phyloP scores from a whole-genome alignment of 2,329 filamentous ascomycete species.

The Bipolaris victoriae region DNA sequence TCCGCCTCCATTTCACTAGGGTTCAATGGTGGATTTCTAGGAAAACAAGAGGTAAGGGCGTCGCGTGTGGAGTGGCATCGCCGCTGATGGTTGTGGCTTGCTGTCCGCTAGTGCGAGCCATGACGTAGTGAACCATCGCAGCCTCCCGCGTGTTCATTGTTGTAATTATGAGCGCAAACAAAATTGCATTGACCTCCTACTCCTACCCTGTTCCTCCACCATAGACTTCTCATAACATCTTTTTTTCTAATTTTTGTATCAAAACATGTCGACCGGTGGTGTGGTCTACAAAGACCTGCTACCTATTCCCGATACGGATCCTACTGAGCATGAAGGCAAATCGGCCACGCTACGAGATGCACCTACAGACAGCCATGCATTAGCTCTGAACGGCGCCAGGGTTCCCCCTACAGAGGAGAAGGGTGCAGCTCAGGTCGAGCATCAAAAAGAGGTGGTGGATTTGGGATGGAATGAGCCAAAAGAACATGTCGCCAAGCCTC shows the following conservation, averaged over 20 bases:
- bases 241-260: constrained; percentile 5
- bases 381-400: constrained; percentile 50
- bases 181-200: constrained; percentile 8
- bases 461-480: constrained; percentile 72
- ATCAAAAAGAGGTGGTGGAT: constrained; percentile 64
- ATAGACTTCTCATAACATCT: neutral
- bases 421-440: constrained; percentile 53
- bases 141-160: constrained; percentile 10
- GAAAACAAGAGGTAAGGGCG: neutral
- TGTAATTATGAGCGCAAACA: constrained; percentile 14
- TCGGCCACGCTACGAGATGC: constrained; percentile 47
- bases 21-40: neutral
- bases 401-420: constrained; percentile 47
- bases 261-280: constrained; percentile 40
- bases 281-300: constrained; percentile 47
- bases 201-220: neutral
- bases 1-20: neutral
- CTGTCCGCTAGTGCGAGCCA: constrained; percentile 19
- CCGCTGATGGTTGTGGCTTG: constrained; percentile 17
- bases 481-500: constrained; percentile 61
- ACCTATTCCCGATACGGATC: constrained; percentile 43
- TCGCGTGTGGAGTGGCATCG: constrained; percentile 5
- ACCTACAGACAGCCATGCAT: constrained; percentile 56
- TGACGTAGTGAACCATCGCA: constrained; percentile 25
- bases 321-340: constrained; percentile 36